Conservation (phyloP, 2,329 filamentous ascomycete species). For the Calycina marina region DNA sequence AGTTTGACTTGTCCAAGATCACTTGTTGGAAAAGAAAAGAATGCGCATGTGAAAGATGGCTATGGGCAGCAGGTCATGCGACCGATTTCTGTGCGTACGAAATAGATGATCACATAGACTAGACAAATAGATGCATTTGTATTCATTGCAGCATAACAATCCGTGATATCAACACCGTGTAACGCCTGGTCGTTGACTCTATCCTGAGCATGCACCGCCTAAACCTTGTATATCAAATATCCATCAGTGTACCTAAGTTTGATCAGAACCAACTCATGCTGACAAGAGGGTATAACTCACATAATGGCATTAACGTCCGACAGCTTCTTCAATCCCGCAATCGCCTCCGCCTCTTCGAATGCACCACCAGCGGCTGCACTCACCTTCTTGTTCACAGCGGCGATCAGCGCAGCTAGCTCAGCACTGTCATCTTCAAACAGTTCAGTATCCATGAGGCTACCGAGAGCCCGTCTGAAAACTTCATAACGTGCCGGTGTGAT, state of each 20-base stretch:
- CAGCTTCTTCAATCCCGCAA: constrained; percentile 65
- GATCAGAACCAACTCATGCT: constrained; percentile 4
- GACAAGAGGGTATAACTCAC: constrained; percentile 38
- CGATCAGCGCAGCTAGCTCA: constrained; percentile 57
- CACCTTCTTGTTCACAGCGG: constrained; percentile 63
- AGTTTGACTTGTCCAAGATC: constrained; percentile 49
- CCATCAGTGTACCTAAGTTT: constrained; percentile 40
- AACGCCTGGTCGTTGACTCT: too few species aligned
- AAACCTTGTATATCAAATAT: constrained; percentile 58
- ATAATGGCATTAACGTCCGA: constrained; percentile 81
- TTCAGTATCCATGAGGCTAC: constrained; percentile 64
- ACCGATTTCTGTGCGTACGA: too few species aligned
- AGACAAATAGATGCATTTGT: too few species aligned
- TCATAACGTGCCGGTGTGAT: constrained; percentile 44
- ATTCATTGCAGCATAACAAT: too few species aligned
- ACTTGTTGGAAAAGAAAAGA: constrained; percentile 52
- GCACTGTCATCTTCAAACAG: constrained; percentile 84
- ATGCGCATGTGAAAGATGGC: too few species aligned
- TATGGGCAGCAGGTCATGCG: too few species aligned
- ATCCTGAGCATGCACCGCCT: constrained; percentile 21
- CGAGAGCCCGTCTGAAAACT: constrained; percentile 67
- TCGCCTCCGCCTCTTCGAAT: constrained; percentile 60
- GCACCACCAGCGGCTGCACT: constrained; percentile 34
- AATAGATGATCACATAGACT: too few species aligned
- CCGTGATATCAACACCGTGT: too few species aligned